These are phyloP conservation scores for Penstemon newberryi DNA, from an alignment of 257 asterid species.

Conservation along the genomic window DNA sequence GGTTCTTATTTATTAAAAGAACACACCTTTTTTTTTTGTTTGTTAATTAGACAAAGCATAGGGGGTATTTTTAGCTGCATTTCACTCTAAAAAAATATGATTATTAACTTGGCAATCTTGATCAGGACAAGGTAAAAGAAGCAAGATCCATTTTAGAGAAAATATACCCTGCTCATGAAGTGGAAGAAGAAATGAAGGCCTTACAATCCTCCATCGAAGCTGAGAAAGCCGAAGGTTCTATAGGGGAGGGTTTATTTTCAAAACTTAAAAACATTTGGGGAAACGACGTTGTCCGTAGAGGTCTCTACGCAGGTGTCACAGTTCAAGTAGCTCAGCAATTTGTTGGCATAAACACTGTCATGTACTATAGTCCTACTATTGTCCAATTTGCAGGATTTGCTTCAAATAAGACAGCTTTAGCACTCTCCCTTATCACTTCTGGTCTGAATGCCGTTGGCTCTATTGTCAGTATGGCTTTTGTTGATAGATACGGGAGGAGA, in stretches of 20 bases:
- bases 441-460: constrained; percentile 77
- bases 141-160: constrained; percentile 67
- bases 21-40: too few species aligned
- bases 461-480: constrained; percentile 59
- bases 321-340: constrained; percentile 87
- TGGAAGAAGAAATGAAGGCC: constrained; percentile 65
- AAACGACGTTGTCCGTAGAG: constrained; percentile 63
- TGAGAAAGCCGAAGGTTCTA: constrained; percentile 50
- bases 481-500: constrained; percentile 71
- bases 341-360: constrained; percentile 84
- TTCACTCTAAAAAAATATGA: neutral
- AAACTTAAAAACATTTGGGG: constrained; percentile 50
- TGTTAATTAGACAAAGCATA: too few species aligned
- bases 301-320: constrained; percentile 73
- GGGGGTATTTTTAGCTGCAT: too few species aligned
- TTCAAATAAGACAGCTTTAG: constrained; percentile 69
- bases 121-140: constrained; percentile 60
- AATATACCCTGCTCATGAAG: constrained; percentile 68
- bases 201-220: constrained; percentile 57
- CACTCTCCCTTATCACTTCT: constrained; percentile 72
- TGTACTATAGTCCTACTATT: constrained; percentile 88
- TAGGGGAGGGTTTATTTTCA: constrained; percentile 32
- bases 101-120: neutral
- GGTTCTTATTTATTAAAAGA: too few species aligned
- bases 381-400: constrained; percentile 81